Evolutionary conservation across 805 yeast species (phyloP).

Genomic region (Starmerella roubikii): DNA sequence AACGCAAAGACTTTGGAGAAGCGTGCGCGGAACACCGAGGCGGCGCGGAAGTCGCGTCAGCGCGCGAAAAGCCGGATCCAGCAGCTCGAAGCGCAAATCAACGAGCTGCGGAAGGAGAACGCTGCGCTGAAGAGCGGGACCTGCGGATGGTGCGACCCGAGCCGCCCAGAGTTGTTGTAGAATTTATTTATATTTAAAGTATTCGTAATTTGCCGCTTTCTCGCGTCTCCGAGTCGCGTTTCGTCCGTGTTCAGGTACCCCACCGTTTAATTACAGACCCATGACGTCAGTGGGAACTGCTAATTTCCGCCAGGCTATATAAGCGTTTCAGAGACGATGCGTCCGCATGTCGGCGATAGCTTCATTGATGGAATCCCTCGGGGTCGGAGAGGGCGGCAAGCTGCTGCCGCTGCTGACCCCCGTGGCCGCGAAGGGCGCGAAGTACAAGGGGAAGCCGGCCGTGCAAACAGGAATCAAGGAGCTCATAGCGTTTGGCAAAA

Average conservation of each 20-base stretch:
- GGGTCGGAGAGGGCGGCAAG: constrained; percentile 1
- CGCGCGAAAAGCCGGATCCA: constrained; percentile 79
- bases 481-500: constrained; percentile 15
- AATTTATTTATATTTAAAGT: no score
- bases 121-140: constrained; percentile 38
- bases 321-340: no score
- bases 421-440: constrained; percentile 10
- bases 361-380: neutral
- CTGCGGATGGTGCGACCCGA: no score
- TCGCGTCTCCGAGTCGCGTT: no score
- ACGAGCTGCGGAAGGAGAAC: constrained; percentile 44
- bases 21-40: constrained; percentile 83
- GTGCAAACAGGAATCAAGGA: constrained; percentile 24
- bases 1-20: constrained; percentile 27
- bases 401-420: constrained; percentile 14
- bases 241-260: no score
- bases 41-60: constrained; percentile 89
- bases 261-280: no score
- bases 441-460: constrained; percentile 17
- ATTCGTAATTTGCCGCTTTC: no score
- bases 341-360: neutral
- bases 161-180: no score
- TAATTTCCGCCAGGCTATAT: no score
- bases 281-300: no score
- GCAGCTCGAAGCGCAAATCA: constrained; percentile 69